Conservation (phyloP, 1,284 basidiomycete genomes). For the Leccinum huronense region DNA sequence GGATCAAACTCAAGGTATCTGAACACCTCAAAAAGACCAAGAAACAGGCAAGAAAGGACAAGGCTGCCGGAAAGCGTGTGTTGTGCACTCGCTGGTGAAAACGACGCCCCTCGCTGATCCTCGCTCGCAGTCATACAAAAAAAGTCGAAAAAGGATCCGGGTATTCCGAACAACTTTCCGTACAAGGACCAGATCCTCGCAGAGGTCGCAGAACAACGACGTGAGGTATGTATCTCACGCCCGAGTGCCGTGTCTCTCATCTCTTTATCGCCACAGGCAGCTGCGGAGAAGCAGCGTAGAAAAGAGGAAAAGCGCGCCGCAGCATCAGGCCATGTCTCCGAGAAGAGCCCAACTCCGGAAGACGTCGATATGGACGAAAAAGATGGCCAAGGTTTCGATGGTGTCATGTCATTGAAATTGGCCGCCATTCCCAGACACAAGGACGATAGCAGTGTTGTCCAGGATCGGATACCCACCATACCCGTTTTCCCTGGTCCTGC, state of each 20-base stretch:
- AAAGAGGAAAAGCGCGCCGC: conserved; percentile 61
- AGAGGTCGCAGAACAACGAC: conserved; percentile 81
- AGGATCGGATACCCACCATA: conserved; percentile 52
- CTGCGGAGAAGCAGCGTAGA: conserved; percentile 66
- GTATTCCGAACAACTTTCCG: conserved; percentile 96
- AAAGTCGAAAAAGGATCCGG: conserved; percentile 75
- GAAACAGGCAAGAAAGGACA: conserved; percentile 76
- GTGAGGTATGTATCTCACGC: conserved; percentile 46
- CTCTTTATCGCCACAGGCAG: conserved; percentile 39
- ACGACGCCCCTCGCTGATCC: conserved; percentile 4
- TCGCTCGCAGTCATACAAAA: conserved; percentile 41
- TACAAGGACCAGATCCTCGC: conserved; percentile 97
- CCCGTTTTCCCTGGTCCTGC: conserved; percentile 70
- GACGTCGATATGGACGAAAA: conserved; percentile 28
- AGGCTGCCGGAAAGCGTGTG: conserved; percentile 89
- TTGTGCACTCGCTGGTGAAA: conserved; percentile 23
- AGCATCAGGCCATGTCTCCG: conserved; percentile 35
- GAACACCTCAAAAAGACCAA: conserved; percentile 79
- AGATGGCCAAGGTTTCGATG: conserved; percentile 36
- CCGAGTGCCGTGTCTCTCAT: background rate
- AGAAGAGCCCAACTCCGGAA: conserved; percentile 34
- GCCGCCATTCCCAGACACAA: conserved; percentile 6
- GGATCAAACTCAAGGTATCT: conserved; percentile 75
- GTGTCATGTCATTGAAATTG: conserved; percentile 30
- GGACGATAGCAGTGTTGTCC: conserved; percentile 25